Evolutionary conservation across 2,329 filamentous ascomycete genomes (phyloP), one percentile per base, ranked within the genome.

Genomic region (Onygenales sp.): DNA sequence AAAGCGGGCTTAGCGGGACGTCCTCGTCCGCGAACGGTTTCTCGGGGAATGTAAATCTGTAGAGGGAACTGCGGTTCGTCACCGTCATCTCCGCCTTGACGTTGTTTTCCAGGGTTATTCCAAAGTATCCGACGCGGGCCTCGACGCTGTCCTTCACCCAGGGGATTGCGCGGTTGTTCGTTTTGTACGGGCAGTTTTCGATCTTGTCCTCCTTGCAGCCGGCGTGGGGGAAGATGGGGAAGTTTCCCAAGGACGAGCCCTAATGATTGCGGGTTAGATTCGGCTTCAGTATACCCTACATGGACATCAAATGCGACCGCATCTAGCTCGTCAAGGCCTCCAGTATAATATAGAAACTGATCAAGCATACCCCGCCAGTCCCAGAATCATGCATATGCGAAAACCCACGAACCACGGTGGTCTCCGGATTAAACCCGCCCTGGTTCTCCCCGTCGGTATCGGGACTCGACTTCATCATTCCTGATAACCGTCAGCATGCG

Each of bases 151-250:
- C 71, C 45, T 77, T 72, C 32, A 73, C 63, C 59, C 82, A 83
- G 1, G 61, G 49, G 47, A 71, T 57, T 62, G 75, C 58, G 69
- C 82, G 75, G 42, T 76, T 72, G 17, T 65, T 69, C 59, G 80
- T 80, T 9, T 78, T 76, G 61, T 81, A 88, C 10, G 71, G 72
- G 65, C 85, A 88, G 7, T 73, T 72, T 60, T 87, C 74, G 52
- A 89, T 67, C 41, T 83, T 77, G 56, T 86, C 79, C 11, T 72
- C 75, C 0, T 78, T 74, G 58, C 86, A 89, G 42, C 74, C 73
- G 3, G 78, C 70, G 57, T 87, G 84, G 0, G 85, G 77, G 58
- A 89, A 89, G 1, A 89, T 71, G 0, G 86, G 83, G 51, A 89
- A 89, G 62, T 87, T 88, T 11, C 85, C 86, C 13, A 89, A 69